Evolutionary conservation across 352 stramenopile genomes (phyloP).

Genomic region (Phytophthora gonapodyides): DNA sequence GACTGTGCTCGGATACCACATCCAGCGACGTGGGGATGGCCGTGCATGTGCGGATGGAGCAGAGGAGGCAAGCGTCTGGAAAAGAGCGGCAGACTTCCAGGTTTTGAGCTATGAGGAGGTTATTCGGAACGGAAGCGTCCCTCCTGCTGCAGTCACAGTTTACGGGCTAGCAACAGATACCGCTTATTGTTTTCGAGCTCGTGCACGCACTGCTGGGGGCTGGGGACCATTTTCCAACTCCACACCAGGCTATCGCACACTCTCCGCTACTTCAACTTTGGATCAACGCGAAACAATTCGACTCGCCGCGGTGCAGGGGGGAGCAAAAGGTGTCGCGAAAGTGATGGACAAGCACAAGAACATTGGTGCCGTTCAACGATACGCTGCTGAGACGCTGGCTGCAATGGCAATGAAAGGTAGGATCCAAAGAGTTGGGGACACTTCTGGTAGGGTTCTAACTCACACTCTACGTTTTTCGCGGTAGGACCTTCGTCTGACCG

Average conservation of each 20-base stretch:
- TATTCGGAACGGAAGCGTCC: slow-evolving; percentile 28
- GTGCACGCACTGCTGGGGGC: slow-evolving; percentile 57
- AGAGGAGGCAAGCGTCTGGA: slow-evolving; percentile 44
- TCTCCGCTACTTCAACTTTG: slow-evolving; percentile 34
- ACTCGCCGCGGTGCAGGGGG: slow-evolving; percentile 18
- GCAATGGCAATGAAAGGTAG: slow-evolving; percentile 50
- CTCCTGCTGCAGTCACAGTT: slow-evolving; percentile 39
- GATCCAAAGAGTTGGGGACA: too few species aligned
- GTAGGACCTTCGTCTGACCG: slow-evolving; percentile 11
- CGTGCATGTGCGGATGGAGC: slow-evolving; percentile 38
- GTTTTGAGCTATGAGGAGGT: slow-evolving; percentile 59
- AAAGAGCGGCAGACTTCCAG: slow-evolving; percentile 55
- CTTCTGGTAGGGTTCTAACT: not conserved
- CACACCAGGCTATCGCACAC: slow-evolving; percentile 46
- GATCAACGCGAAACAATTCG: slow-evolving; percentile 43
- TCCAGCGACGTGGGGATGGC: slow-evolving; percentile 54
- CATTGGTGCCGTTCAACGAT: slow-evolving; percentile 43
- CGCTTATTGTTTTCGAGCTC: slow-evolving; percentile 64
- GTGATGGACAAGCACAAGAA: slow-evolving; percentile 52
- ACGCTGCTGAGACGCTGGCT: slow-evolving; percentile 45
- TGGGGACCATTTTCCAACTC: slow-evolving; percentile 67
- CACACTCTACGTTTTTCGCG: not conserved
- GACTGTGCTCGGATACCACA: slow-evolving; percentile 62
- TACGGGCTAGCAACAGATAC: slow-evolving; percentile 49
- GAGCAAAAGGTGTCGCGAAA: slow-evolving; percentile 31